Evolutionary conservation across 148 eudicot species (phyloP).

Genomic region (Rhododendron ferrugineum): DNA sequence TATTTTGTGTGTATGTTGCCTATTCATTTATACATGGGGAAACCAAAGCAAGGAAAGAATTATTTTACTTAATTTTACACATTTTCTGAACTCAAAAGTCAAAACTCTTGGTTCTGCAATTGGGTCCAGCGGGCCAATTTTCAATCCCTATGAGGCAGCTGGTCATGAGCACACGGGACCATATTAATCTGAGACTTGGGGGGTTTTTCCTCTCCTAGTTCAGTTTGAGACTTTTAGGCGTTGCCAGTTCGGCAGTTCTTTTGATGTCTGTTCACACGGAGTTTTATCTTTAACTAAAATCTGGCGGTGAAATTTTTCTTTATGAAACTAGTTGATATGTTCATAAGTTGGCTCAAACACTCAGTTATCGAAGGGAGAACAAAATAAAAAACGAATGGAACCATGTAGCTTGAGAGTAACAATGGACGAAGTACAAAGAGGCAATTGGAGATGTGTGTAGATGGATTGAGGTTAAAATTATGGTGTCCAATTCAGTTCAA

Average conservation of each 20-base stretch:
- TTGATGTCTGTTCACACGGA: background rate
- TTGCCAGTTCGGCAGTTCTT: background rate
- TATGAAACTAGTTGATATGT: background rate
- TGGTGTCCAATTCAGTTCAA: background rate
- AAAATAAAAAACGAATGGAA: background rate
- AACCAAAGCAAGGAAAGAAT: background rate
- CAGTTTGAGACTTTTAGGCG: background rate
- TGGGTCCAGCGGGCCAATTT: background rate
- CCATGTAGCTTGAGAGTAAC: background rate
- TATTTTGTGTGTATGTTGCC: background rate
- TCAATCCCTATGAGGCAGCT: background rate
- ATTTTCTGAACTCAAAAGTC: background rate
- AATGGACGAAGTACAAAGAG: background rate
- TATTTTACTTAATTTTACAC: background rate
- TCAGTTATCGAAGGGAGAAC: no score
- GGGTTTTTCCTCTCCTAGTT: background rate
- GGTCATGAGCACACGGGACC: background rate
- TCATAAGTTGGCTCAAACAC: background rate
- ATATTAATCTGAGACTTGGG: background rate
- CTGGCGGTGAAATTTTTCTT: background rate
- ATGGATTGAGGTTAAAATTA: background rate
- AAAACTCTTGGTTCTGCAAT: background rate
- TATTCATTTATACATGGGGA: background rate
- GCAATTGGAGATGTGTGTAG: background rate
- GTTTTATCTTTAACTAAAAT: no score